Base-by-base conservation (phyloP, 768 basidiomycete species). In the Leccinum pellstonianum region DNA sequence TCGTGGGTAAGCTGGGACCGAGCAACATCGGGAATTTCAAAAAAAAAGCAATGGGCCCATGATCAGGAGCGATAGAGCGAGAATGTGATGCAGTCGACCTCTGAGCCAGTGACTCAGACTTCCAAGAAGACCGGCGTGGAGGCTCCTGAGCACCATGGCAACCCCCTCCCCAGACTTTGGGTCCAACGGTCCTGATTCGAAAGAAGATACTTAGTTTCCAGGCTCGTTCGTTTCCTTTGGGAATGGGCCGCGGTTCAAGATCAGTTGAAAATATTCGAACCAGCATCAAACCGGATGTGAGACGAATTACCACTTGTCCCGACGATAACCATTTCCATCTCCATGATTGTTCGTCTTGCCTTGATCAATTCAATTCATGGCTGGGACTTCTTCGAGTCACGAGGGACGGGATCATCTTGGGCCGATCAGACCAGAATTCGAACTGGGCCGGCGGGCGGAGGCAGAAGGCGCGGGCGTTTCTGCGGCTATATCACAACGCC, bases 21-120 rank as follows among this genome's bases (percentile, higher is more conserved):
- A 35, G 14, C 35, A 56, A 7, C 48, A 35, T 55, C 37, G 54
- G 55, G 49, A 25, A n/a, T 43, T 43, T 9, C 17, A 37, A 29
- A 38, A 38, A 41, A 41, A 41, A 41, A 41, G 41, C 3, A 41
- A 41, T 17, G 38, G 38, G 8, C 17, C 17, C 29, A 31, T 31
- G 33, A 17, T 17, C 38, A 38, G 37, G 15, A 38, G 35, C 35
- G 5, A 35, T 35, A 33, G 31, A 33, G 17, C 47, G 8, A 38
- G 29, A 58, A 29, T 63, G 64, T 56, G 59, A 66, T 62, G 66
- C 41, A 6, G 41, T 25, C 25, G 41, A 43, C 58, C 65, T 68
- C 61, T 58, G 54, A 49, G 33, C 11, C 7, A 12, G n/a, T 67
- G 66, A 67, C 64, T 63, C 58, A 56, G 48, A 46, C 19, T 46